Evolutionary conservation across 805 yeast species (phyloP).

Genomic region (Nakazawaea molendinolei): DNA sequence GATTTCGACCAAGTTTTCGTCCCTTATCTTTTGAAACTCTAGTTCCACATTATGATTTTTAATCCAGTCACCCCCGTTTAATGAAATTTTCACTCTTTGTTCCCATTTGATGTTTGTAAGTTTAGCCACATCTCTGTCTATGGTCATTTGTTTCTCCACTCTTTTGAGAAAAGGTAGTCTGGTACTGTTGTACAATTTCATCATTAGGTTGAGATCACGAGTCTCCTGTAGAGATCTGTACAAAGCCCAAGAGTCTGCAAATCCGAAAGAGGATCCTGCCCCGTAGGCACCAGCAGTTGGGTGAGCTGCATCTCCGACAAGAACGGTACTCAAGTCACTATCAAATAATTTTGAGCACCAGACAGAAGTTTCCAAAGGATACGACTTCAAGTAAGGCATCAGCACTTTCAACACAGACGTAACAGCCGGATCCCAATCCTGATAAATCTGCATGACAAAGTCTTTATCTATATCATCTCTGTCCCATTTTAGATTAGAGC

Average conservation of each 20-base stretch:
- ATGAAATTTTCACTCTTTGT: not conserved
- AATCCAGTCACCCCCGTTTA: constrained; percentile 1
- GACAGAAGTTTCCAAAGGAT: not conserved
- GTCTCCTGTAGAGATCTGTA: constrained; percentile 1
- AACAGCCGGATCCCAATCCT: not conserved
- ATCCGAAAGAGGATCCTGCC: not conserved
- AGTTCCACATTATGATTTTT: not conserved
- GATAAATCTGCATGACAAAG: not conserved
- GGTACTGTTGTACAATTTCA: not conserved
- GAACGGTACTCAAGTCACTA: not conserved
- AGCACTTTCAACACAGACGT: not conserved
- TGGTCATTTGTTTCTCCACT: not conserved
- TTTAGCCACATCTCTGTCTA: not conserved
- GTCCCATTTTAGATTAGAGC: not conserved
- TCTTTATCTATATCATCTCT: not conserved
- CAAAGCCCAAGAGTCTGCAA: constrained; percentile 2
- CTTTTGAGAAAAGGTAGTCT: not conserved
- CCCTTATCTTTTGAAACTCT: not conserved
- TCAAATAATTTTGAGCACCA: not conserved
- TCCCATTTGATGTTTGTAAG: not conserved
- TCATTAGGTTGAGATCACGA: not conserved
- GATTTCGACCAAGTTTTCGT: not conserved
- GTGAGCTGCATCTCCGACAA: constrained; percentile 2
- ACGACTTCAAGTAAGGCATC: not conserved
- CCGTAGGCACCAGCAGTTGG: constrained; percentile 1